phyloP scores from a whole-genome alignment of 192 early-diverging fungal genomes.

The Coemansia sp. region DNA sequence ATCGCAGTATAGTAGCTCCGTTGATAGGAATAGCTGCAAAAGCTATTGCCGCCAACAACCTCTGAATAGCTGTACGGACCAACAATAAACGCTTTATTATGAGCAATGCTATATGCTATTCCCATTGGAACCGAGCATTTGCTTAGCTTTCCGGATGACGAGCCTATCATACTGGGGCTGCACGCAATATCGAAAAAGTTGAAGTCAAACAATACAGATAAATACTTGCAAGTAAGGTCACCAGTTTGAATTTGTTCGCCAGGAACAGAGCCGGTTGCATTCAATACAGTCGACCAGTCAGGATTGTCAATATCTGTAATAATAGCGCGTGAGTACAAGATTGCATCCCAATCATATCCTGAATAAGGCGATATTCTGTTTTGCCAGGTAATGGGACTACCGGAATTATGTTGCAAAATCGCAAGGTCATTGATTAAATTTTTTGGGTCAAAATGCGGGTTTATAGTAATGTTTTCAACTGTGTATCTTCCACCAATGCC shows the following conservation, averaged over 20 bases:
- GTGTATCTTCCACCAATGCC: not conserved
- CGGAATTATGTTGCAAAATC: constrained; percentile 11
- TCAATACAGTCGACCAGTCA: not conserved
- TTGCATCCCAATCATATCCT: not conserved
- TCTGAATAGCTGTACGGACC: not conserved
- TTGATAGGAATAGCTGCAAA: not conserved
- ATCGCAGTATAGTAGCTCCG: not conserved
- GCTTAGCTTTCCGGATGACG: not conserved
- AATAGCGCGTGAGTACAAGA: not conserved
- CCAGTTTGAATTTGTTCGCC: not conserved
- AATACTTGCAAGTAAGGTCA: too few species aligned
- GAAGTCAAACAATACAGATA: too few species aligned
- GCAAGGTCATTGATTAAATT: constrained; percentile 11
- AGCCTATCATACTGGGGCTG: not conserved
- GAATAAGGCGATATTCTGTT: not conserved
- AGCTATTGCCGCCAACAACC: not conserved
- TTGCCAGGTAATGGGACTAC: not conserved
- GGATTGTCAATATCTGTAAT: not conserved
- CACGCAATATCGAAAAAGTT: not conserved
- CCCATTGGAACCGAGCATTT: not conserved
- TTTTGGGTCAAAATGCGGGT: not conserved
- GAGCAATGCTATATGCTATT: not conserved
- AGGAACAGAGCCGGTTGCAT: not conserved
- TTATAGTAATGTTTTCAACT: constrained; percentile 5
- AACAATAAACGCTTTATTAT: not conserved